These are phyloP conservation scores for Lagenidium giganteum DNA, from an alignment of 352 stramenopile genomes.

Conservation along the genomic window DNA sequence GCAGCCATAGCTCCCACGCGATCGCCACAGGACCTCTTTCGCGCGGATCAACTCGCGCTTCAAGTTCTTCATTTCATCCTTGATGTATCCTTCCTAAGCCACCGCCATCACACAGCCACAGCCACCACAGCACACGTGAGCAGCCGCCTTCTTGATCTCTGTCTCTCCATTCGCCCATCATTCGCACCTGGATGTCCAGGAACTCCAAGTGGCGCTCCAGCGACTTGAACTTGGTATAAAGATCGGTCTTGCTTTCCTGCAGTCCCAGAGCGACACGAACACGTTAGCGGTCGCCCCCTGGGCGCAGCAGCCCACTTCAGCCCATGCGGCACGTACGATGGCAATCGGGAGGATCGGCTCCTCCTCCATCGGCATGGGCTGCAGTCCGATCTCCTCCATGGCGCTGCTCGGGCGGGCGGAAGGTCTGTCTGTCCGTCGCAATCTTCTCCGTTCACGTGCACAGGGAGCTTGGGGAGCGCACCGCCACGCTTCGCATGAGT, in stretches of 20 bases:
- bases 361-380: conserved; percentile 27
- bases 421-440: conserved; percentile 4
- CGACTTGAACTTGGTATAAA: conserved; percentile 80
- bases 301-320: neutral
- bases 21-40: conserved; percentile 93
- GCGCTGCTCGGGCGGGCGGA: neutral
- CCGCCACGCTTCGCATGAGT: too few species aligned
- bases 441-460: conserved; percentile 16
- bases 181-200: too few species aligned
- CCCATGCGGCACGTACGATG: conserved; percentile 35
- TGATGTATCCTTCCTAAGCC: conserved; percentile 98
- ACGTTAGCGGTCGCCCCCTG: neutral
- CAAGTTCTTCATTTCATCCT: conserved; percentile 99
- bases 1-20: too few species aligned
- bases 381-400: conserved; percentile 68
- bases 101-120: too few species aligned
- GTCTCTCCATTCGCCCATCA: too few species aligned
- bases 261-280: neutral
- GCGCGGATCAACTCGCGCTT: conserved; percentile 97
- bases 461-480: too few species aligned
- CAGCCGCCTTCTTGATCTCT: too few species aligned
- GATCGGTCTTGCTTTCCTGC: conserved; percentile 55
- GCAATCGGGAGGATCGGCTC: conserved; percentile 45
- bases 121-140: neutral
- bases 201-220: conserved; percentile 80